phyloP scores from a whole-genome alignment of 495 filamentous ascomycete genomes.

The Penicillium cataractarum region DNA sequence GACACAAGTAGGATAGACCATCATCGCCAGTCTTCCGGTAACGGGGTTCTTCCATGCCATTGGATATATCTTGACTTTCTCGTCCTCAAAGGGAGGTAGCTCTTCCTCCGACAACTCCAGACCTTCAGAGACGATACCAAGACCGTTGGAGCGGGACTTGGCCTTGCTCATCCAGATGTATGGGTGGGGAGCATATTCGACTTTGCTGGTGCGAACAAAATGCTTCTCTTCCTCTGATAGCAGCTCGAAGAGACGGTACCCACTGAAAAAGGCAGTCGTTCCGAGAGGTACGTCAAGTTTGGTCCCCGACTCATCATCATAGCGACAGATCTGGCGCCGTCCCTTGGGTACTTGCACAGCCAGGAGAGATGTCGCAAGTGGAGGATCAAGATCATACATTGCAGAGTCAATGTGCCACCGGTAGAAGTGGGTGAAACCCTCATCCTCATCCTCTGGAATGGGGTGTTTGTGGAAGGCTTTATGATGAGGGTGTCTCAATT shows the following conservation, averaged over 20 bases:
- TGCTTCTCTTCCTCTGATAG: slow-evolving; percentile 63
- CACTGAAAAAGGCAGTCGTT: slow-evolving; percentile 21
- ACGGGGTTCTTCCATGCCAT: slow-evolving; percentile 72
- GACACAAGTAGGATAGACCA: slow-evolving; percentile 67
- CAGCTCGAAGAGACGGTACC: slow-evolving; percentile 62
- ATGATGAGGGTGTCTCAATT: no score
- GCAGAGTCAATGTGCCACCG: no score
- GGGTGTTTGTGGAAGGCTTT: no score
- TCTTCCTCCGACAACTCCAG: slow-evolving; percentile 56
- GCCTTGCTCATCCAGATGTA: slow-evolving; percentile 74
- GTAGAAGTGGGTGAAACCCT: no score
- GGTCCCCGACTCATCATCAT: no score
- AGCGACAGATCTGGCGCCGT: no score
- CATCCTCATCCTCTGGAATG: no score
- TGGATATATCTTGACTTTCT: slow-evolving; percentile 65
- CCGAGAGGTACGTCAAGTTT: no score
- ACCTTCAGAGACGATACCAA: slow-evolving; percentile 49
- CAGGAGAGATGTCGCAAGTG: no score
- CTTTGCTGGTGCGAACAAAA: slow-evolving; percentile 59
- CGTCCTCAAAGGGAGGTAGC: slow-evolving; percentile 60
- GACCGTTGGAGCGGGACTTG: slow-evolving; percentile 24
- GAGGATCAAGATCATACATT: no score
- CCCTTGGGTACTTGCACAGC: no score
- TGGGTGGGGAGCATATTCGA: slow-evolving; percentile 72
- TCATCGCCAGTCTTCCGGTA: slow-evolving; percentile 63